Evolutionary conservation across 164 flowering plant genomes (phyloP).

Genomic region (Macadamia integrifolia): DNA sequence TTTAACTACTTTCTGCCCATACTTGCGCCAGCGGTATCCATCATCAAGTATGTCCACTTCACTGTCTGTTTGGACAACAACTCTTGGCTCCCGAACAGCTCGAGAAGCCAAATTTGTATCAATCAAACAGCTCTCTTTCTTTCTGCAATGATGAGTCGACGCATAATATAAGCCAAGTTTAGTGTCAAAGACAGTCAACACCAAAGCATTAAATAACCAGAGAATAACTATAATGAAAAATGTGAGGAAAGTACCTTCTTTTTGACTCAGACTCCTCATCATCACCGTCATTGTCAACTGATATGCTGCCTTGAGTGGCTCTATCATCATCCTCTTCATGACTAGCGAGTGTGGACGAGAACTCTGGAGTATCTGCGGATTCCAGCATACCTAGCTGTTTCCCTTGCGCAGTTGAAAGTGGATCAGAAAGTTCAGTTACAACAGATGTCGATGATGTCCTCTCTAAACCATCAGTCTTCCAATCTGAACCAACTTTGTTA

Average conservation of each 20-base stretch:
- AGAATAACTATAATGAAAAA: not conserved
- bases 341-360: constrained; percentile 56
- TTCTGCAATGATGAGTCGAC: constrained; percentile 33
- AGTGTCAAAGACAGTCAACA: not conserved
- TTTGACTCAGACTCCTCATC: constrained; percentile 65
- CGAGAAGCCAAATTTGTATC: constrained; percentile 52
- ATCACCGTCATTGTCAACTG: constrained; percentile 47
- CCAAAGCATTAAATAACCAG: not conserved
- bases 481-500: constrained; percentile 27
- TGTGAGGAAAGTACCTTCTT: constrained; percentile 39
- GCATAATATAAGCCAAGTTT: not conserved
- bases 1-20: constrained; percentile 86
- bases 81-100: constrained; percentile 68
- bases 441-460: constrained; percentile 58
- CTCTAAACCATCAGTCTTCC: constrained; percentile 50
- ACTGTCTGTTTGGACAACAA: constrained; percentile 75
- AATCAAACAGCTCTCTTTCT: constrained; percentile 38
- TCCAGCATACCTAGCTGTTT: constrained; percentile 37
- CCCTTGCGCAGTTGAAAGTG: constrained; percentile 34
- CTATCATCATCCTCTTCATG: constrained; percentile 58
- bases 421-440: constrained; percentile 56
- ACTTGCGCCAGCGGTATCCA: constrained; percentile 92
- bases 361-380: constrained; percentile 51
- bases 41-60: constrained; percentile 85
- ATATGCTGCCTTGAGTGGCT: constrained; percentile 48